phyloP scores from a whole-genome alignment of 2,329 filamentous ascomycete genomes.

The Epichloe sibirici region DNA sequence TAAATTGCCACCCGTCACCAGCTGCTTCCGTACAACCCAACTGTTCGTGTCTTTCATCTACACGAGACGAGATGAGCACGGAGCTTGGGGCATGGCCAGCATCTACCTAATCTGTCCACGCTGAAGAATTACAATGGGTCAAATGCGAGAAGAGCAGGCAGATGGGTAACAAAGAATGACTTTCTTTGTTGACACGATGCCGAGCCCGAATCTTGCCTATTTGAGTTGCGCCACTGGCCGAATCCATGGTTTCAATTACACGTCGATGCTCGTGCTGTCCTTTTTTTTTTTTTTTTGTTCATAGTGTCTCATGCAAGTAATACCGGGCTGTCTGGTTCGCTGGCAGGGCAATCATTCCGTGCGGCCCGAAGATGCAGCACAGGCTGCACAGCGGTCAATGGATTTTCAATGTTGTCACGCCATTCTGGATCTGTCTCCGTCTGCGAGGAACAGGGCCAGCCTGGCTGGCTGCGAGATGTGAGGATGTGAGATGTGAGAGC shows the following conservation, averaged over 20 bases:
- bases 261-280: not conserved
- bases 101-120: no score
- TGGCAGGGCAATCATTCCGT: no score
- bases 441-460: not conserved
- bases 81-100: no score
- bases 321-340: no score
- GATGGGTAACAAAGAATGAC: not conserved
- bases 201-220: not conserved
- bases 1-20: not conserved
- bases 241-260: not conserved
- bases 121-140: no score
- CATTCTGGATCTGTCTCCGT: not conserved
- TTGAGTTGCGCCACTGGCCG: not conserved
- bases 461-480: no score
- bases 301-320: not conserved
- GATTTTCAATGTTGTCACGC: not conserved
- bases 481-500: no score
- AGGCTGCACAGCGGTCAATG: not conserved
- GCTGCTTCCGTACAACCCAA: not conserved
- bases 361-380: no score
- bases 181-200: not conserved
- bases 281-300: not conserved
- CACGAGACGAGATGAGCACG: not conserved
- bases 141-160: not conserved
- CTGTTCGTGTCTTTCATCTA: not conserved